These are phyloP conservation scores for Aaosphaeria arxii DNA, from an alignment of 2,329 filamentous ascomycete genomes.

Conservation along the genomic window DNA sequence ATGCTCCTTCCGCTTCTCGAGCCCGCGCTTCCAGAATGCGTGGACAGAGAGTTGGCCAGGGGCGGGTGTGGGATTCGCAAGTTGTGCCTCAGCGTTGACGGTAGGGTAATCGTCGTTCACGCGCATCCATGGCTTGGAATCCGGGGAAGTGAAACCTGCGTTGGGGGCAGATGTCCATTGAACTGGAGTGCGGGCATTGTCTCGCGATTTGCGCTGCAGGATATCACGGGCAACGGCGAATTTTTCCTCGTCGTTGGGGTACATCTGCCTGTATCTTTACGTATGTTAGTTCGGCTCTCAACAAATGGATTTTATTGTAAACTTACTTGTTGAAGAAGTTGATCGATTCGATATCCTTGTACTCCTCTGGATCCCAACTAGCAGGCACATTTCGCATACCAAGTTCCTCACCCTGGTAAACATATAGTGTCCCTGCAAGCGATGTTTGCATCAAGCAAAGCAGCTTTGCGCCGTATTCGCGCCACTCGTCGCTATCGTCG, in stretches of 20 bases:
- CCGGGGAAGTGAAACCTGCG: slow-evolving; percentile 59
- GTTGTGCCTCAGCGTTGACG: slow-evolving; percentile 58
- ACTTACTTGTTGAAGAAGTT: slow-evolving; percentile 51
- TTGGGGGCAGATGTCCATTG: slow-evolving; percentile 59
- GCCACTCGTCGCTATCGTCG: slow-evolving; percentile 46
- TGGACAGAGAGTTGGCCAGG: slow-evolving; percentile 48
- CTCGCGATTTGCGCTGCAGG: slow-evolving; percentile 60
- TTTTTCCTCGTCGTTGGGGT: slow-evolving; percentile 24
- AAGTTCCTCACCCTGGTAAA: slow-evolving; percentile 53
- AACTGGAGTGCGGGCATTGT: slow-evolving; percentile 66
- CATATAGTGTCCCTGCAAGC: slow-evolving; percentile 47
- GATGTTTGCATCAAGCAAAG: slow-evolving; percentile 49
- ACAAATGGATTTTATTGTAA: too few relatives aligned
- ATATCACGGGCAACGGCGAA: slow-evolving; percentile 27
- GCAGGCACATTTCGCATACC: slow-evolving; percentile 49
- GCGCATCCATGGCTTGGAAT: slow-evolving; percentile 59
- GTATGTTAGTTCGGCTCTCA: too few relatives aligned
- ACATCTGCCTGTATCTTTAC: slow-evolving; percentile 21
- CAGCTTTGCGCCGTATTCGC: slow-evolving; percentile 48
- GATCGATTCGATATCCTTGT: slow-evolving; percentile 54
- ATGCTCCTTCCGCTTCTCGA: slow-evolving; percentile 56
- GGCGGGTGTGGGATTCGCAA: slow-evolving; percentile 20
- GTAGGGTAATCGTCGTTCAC: slow-evolving; percentile 54
- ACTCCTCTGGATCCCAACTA: slow-evolving; percentile 44
- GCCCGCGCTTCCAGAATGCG: slow-evolving; percentile 58